Conservation (phyloP, 305 asterid genomes). For the Fraxinus nigra region DNA sequence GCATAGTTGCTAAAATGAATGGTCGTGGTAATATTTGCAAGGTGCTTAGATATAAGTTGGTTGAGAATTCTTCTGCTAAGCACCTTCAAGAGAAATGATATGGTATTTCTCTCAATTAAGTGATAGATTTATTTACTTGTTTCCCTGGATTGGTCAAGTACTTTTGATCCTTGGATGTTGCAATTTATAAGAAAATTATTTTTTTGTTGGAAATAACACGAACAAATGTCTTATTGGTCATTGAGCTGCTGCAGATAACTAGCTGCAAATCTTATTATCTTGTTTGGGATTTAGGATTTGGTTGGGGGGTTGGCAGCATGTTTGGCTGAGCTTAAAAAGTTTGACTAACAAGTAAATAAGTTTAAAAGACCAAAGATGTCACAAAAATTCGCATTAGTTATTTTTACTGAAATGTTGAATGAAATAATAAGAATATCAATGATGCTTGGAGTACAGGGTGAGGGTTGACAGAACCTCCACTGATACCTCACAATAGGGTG, state of each 20-base stretch:
- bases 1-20: slow-evolving; percentile 79
- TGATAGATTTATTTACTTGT: not conserved
- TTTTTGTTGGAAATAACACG: not conserved
- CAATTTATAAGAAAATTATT: not conserved
- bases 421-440: not conserved
- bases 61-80: slow-evolving; percentile 54
- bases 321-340: not conserved
- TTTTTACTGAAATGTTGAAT: not conserved
- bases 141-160: not conserved
- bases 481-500: too few relatives aligned
- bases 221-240: not conserved
- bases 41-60: not conserved
- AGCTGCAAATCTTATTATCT: not conserved
- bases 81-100: slow-evolving; percentile 78
- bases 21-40: slow-evolving; percentile 82
- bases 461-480: too few relatives aligned
- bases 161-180: not conserved
- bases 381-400: not conserved
- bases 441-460: too few relatives aligned
- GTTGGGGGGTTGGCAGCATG: not conserved
- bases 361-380: not conserved
- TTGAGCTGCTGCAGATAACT: not conserved
- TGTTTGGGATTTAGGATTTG: not conserved
- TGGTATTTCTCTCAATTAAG: not conserved
- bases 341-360: not conserved